Percentiles rank a stretch among this genome's conserved stretches.
Conservation (phyloP, 1,284 basidiomycete genomes). For the Paramarasmius palmivorus region DNA sequence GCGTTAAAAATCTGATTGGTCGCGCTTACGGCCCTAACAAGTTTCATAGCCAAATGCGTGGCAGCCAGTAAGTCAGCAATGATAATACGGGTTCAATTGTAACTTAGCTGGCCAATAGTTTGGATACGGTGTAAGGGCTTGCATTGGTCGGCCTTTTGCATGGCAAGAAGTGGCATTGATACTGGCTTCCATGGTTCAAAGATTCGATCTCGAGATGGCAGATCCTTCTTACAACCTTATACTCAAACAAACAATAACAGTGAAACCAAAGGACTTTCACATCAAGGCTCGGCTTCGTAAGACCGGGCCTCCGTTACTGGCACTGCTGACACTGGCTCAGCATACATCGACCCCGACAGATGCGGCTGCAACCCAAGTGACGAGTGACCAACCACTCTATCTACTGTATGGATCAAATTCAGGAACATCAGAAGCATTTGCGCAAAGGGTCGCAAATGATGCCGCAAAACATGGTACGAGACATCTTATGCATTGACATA, state of each 20-base stretch:
- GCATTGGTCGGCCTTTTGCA: constrained; percentile 48
- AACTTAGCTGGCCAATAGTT: constrained; percentile 13
- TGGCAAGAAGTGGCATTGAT: constrained; percentile 49
- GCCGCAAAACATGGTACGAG: constrained; percentile 38
- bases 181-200: constrained; percentile 40
- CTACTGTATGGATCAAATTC: constrained; percentile 52
- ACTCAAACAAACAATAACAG: constrained; percentile 46
- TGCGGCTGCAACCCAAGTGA: background rate
- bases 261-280: constrained; percentile 46
- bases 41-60: constrained; percentile 42
- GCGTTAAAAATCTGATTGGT: no score
- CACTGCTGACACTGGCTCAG: background rate
- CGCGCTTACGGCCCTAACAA: no score
- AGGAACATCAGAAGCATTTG: constrained; percentile 52
- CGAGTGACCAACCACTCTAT: constrained; percentile 29
- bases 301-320: constrained; percentile 10
- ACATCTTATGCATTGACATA: background rate
- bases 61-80: constrained; percentile 40
- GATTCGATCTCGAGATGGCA: constrained; percentile 43
- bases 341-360: background rate
- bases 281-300: constrained; percentile 36
- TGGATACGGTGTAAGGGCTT: constrained; percentile 39
- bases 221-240: constrained; percentile 44
- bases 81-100: no score
- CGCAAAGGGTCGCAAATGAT: constrained; percentile 44